Evolutionary conservation across 768 basidiomycete genomes (phyloP), one percentile per base, ranked within the genome.

Genomic region (Lactarius hengduanensis): DNA sequence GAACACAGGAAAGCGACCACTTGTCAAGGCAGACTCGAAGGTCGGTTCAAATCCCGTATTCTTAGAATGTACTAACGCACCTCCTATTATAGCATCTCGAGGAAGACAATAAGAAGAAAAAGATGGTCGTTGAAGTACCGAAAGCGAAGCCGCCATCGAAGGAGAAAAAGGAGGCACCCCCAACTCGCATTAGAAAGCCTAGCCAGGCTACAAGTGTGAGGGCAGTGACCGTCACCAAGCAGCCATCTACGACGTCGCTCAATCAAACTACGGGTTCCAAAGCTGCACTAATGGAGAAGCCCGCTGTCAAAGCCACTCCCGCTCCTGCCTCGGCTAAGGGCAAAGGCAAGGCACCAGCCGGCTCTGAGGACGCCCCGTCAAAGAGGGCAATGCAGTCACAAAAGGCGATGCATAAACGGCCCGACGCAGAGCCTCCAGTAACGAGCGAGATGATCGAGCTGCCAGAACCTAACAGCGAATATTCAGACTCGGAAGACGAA

Each of bases 381-480:
- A 84, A 89, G 34, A 86, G 86, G 62, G 70, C 86, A 58, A 72
- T 88, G 15, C 87, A 89, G 68, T 81, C 79, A 3, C 87, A 88
- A 72, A 7, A 8, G 1, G 32, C 32, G 32, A 89, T 85, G 50
- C 84, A 87, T 32, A 84, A 84, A 28, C 77, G 89, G 62, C 77
- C 79, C 43, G 74, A 77, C 43, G 73, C 74, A 45, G 83, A 85
- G 11, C 74, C 78, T 3, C 75, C 88, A 63, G 68, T 75, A 22
- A 74, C 87, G 20, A 91, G 87, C 74, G 91, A 94, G 79, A 87
- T 83, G 73, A 92, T 96, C 71, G 94, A 95, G 72, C 81, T 99
- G 20, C 96, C 96, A 0, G 96, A 98, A 56, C 94, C 97, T 73
- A 90, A 94, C 72, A 94, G 92, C 78, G 96, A 98, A 72, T 98